Conservation (phyloP, 108 stramenopile species). For the Licmophora abbreviata region DNA sequence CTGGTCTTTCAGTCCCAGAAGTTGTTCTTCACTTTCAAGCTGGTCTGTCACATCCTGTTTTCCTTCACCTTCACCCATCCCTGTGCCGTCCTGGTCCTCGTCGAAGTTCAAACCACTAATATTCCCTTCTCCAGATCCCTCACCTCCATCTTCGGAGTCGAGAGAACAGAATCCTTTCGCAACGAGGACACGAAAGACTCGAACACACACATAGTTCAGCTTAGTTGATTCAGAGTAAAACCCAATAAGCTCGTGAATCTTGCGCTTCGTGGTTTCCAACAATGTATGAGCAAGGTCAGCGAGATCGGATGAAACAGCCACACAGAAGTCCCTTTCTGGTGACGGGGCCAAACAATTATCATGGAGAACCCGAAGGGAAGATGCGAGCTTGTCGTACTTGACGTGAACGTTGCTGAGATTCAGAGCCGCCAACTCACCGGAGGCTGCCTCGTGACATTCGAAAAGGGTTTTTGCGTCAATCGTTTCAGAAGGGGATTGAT, state of each 20-base stretch:
- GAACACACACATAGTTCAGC: conserved; percentile 72
- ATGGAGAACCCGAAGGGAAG: no score
- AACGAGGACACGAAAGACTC: conserved; percentile 86
- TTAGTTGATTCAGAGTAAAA: conserved; percentile 67
- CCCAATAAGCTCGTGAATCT: conserved; percentile 24
- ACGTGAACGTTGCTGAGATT: no score
- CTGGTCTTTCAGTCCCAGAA: conserved; percentile 89
- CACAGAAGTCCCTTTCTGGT: conserved; percentile 25
- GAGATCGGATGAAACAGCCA: conserved; percentile 32
- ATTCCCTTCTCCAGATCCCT: conserved; percentile 61
- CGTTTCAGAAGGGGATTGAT: no score
- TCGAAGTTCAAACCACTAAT: conserved; percentile 79
- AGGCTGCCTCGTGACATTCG: no score
- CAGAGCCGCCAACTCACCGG: no score
- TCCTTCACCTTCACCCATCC: conserved; percentile 98
- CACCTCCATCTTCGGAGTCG: conserved; percentile 66
- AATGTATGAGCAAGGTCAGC: conserved; percentile 30
- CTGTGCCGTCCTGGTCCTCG: conserved; percentile 96
- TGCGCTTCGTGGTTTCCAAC: conserved; percentile 16
- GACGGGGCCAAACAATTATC: conserved; percentile 9
- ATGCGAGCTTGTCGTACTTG: no score
- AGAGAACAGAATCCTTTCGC: conserved; percentile 92
- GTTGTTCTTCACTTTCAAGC: conserved; percentile 96
- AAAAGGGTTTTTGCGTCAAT: no score
- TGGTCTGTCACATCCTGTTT: conserved; percentile 95